Evolutionary conservation across 2,329 filamentous ascomycete species (phyloP).

Genomic region (Aspergillus sergii): DNA sequence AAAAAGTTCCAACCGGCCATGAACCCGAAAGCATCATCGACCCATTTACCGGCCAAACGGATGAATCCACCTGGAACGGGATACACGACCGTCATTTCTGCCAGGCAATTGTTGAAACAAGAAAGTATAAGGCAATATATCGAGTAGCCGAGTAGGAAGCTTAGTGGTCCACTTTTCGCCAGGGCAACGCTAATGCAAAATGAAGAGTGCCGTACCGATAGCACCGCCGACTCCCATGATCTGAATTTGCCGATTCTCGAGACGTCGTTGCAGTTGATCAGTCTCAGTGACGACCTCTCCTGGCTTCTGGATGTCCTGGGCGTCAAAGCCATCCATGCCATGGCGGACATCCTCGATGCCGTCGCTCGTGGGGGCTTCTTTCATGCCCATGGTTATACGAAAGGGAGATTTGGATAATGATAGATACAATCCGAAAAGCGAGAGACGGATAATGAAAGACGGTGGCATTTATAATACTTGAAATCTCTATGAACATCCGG

Average conservation of each 20-base stretch:
- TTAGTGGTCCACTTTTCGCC: conserved; percentile 41
- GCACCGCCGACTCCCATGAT: conserved; percentile 46
- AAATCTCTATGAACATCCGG: too few species aligned
- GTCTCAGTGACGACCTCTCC: not conserved
- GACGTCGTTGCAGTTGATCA: conserved; percentile 9
- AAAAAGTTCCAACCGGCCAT: conserved; percentile 53
- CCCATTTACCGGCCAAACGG: conserved; percentile 46
- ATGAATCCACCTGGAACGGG: conserved; percentile 47
- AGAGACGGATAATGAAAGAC: too few species aligned
- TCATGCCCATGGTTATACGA: not conserved
- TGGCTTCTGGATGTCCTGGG: not conserved
- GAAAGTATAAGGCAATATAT: conserved; percentile 33
- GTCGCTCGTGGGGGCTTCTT: not conserved
- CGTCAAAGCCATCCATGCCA: not conserved
- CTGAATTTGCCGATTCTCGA: conserved; percentile 21
- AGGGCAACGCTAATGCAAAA: conserved; percentile 41
- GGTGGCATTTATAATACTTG: too few species aligned
- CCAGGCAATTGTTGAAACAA: conserved; percentile 43
- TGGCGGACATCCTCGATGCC: not conserved
- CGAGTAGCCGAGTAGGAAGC: conserved; percentile 40
- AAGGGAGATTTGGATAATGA: not conserved
- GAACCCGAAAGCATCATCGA: conserved; percentile 49
- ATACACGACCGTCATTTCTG: conserved; percentile 49
- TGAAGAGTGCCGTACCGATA: conserved; percentile 43
- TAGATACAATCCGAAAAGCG: too few species aligned